Evolutionary conservation across 2,329 filamentous ascomycete genomes (phyloP).

Genomic region (Colletotrichum aenigma): DNA sequence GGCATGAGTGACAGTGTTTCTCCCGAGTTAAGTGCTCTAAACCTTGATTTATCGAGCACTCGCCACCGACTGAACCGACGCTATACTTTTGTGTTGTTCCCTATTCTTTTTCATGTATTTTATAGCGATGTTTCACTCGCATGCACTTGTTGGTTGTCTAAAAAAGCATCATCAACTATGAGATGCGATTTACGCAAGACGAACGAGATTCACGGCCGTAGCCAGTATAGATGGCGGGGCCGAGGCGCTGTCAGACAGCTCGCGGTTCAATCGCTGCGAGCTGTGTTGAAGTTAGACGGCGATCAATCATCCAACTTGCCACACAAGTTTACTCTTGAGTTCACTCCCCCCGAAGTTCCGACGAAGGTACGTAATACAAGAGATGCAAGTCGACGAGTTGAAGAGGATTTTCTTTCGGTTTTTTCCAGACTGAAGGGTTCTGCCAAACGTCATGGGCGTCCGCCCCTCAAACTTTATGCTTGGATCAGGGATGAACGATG

Average conservation of each 20-base stretch:
- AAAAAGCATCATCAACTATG: background rate
- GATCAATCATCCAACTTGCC: background rate
- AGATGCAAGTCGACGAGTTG: background rate
- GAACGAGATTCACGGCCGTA: background rate
- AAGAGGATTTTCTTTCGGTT: background rate
- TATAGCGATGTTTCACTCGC: no score
- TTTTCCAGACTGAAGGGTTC: background rate
- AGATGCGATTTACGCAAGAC: background rate
- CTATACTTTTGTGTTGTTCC: background rate
- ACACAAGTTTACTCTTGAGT: background rate
- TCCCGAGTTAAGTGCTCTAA: background rate
- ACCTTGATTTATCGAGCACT: background rate
- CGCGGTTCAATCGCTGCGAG: background rate
- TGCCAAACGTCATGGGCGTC: background rate
- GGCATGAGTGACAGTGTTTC: background rate
- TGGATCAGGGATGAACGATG: background rate
- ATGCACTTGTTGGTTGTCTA: background rate
- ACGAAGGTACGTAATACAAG: background rate
- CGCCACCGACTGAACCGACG: background rate
- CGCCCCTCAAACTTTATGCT: background rate
- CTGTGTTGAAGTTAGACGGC: background rate
- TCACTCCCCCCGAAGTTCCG: background rate
- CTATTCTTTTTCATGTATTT: no score
- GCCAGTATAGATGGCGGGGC: background rate
- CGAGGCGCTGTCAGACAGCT: background rate